Conservation (phyloP, 2,329 filamentous ascomycete genomes). For the Beauveria asiatica region DNA sequence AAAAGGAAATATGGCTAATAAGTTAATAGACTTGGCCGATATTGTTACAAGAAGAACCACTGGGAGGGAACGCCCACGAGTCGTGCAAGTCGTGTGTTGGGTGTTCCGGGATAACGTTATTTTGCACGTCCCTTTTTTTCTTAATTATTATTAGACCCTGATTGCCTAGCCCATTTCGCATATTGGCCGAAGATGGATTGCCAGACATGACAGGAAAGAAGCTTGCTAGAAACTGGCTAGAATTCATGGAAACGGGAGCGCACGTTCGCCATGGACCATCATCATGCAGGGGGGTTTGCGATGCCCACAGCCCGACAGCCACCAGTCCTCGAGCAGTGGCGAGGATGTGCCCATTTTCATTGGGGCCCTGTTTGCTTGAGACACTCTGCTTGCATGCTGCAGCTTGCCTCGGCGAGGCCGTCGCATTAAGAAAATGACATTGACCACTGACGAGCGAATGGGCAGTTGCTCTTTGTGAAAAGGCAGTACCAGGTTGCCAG, state of each 20-base stretch:
- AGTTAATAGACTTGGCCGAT: too few relatives aligned
- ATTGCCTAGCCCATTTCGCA: not conserved
- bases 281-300: not conserved
- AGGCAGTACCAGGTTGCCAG: too few relatives aligned
- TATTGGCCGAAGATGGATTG: not conserved
- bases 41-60: too few relatives aligned
- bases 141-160: not conserved
- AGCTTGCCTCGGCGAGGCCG: conserved; percentile 3
- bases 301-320: not conserved
- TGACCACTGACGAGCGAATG: not conserved
- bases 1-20: too few relatives aligned
- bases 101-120: too few relatives aligned
- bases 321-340: not conserved
- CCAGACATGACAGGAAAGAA: not conserved
- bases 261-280: not conserved
- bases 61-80: too few relatives aligned
- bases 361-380: conserved; percentile 1
- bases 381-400: not conserved
- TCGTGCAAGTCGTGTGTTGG: too few relatives aligned
- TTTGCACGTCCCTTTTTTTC: not conserved
- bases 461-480: too few relatives aligned
- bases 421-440: not conserved
- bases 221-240: not conserved
- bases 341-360: not conserved
- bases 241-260: not conserved